Evolutionary conservation across 495 filamentous ascomycete species (phyloP), one percentile per base, ranked within the genome.

Genomic region (Xylaria scruposa): DNA sequence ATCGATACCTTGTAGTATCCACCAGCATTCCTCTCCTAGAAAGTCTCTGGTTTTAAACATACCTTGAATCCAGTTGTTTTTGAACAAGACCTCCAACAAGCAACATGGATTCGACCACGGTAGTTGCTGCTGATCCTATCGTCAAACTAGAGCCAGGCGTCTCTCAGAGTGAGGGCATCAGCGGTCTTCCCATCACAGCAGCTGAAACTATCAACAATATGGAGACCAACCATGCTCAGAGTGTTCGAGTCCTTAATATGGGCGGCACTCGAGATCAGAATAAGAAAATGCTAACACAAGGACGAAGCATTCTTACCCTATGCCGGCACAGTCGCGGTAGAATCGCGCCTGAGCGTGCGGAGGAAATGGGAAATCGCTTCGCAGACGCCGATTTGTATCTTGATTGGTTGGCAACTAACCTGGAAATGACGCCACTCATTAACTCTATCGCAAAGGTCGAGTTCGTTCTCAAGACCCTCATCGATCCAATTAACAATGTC

Each of bases 371-470:
- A 8, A 65, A 65, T 0, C 69, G 69, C 36, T 58, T 65, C 4
- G 61, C 59, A 13, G 69, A 71, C 17, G 69, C 69, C 3, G 29
- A 21, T 2, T 17, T 71, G 17, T 73, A 66, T 36, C 63, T 78
- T n/a, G 61, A 76, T 15, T 76, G 74, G 74, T 13, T 78, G n/a
- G 70, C 68, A 0, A 69, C 56, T 0, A 42, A 29, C 19, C 24
- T 76, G 9, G 70, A 74, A 42, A 78, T 78, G 67, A 76, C 70
- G 0, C 72, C 76, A 4, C 9, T 56, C 1, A 69, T 78, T 3
- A 66, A 71, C 10, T 21, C 40, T 2, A n/a, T 24, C 8, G 53
- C 61, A 0, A 40, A 29, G 0, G 26, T 70, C 29, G 36, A 65
- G 0, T 0, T 21, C 0, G 71, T 70, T 1, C 72, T 78, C 12